Percentiles rank a stretch among this genome's conserved stretches.
Evolutionary conservation across 805 yeast species (phyloP).

Genomic region (Metschnikowia vanudenii): DNA sequence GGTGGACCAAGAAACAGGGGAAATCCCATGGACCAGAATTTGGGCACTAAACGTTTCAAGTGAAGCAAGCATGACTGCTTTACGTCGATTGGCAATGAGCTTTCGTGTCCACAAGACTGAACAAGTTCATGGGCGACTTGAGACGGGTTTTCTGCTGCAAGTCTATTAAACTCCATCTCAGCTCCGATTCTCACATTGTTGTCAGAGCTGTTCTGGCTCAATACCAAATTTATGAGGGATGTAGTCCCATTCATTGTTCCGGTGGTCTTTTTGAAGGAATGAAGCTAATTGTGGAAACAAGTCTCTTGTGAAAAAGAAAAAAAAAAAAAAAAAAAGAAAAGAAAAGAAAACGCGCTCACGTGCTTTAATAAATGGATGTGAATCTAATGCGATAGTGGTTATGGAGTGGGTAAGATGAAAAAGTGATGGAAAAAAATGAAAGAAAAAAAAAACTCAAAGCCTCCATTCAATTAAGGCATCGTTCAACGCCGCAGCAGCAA

Average conservation of each 20-base stretch:
- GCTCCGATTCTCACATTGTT: slow-evolving; percentile 52
- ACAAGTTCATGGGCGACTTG: slow-evolving; percentile 42
- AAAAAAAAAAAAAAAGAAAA: slow-evolving; percentile 1
- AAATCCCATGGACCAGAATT: slow-evolving; percentile 83
- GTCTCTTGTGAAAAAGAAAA: not conserved
- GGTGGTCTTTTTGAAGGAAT: not conserved
- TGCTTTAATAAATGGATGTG: not conserved
- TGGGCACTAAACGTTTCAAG: slow-evolving; percentile 64
- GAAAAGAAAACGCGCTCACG: slow-evolving; percentile 5
- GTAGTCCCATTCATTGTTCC: slow-evolving; percentile 1
- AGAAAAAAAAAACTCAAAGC: no score
- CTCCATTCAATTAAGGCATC: no score
- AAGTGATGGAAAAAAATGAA: no score
- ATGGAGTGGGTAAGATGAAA: no score
- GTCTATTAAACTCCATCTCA: slow-evolving; percentile 47
- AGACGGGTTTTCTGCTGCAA: slow-evolving; percentile 51
- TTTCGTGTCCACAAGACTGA: slow-evolving; percentile 35
- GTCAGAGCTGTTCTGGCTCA: slow-evolving; percentile 43
- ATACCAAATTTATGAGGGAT: slow-evolving; percentile 14
- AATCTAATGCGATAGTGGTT: not conserved
- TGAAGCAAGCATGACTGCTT: slow-evolving; percentile 68
- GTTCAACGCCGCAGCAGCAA: no score
- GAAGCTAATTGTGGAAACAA: not conserved
- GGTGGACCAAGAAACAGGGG: slow-evolving; percentile 70
- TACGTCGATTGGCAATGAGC: slow-evolving; percentile 29